Base-by-base conservation (phyloP, 23 red algal species). In the Gracilaria gracilis region DNA sequence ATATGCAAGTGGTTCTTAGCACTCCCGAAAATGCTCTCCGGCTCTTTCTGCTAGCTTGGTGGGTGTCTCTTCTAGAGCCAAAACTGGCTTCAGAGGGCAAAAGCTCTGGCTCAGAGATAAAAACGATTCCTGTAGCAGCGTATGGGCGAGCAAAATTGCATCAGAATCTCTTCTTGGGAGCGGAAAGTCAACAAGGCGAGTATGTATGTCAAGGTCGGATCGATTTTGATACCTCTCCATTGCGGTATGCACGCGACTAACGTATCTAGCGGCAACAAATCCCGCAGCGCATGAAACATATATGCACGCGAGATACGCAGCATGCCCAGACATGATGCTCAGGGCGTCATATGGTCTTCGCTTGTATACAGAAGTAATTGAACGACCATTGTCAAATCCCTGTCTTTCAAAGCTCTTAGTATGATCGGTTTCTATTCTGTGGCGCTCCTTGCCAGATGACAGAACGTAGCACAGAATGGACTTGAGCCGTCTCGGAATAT, bases 291-390 rank as follows among this genome's bases (percentile, higher is more conserved):
- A 77, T 12, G 87, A 70, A 29, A 75, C 87, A 36, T 91, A 91
- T 27, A 82, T 91, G 44, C 87, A 91, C 0, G 87, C 87, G 15
- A 91, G 61, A 49, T 77, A 91, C 39, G 87, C 87, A 27, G 87
- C 87, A 72, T 91, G 87, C 37, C 75, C 87, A 8, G 73, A 81
- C 73, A 91, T 91, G 57, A 91, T 91, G 57, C 87, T 81, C 57
- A 81, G 24, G 3, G 75, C 73, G 35, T 91, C 87, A 82, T 91
- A 91, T 34, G 76, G 53, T 46, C 84, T 75, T 3, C 61, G 84
- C 37, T 44, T 73, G 42, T 91, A 80, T 23, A 81, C 87, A 53
- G 87, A 81, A 21, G 57, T 81, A 53, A 69, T 80, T 20, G 87
- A 91, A 66, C 39, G 76, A 20, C 87, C 87, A 42, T 82, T 81